Evolutionary conservation across 768 basidiomycete genomes (phyloP).

Genomic region (Cystofilobasidium macerans): DNA sequence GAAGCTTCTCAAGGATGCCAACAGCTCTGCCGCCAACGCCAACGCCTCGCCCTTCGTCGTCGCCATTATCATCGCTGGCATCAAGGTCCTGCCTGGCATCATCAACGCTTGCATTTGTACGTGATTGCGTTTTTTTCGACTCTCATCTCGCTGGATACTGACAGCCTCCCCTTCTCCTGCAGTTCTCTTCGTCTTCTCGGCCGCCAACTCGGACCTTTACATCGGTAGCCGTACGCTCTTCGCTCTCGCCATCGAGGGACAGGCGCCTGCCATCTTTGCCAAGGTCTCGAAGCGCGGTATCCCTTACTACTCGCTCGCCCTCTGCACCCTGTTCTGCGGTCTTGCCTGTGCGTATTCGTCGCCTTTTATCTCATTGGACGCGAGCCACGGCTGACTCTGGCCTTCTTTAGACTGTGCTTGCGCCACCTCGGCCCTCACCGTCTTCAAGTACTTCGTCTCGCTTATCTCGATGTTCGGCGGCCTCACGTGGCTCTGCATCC

Average conservation of each 20-base stretch:
- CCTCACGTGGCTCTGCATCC: constrained; percentile 41
- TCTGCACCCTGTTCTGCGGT: constrained; percentile 49
- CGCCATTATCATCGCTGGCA: constrained; percentile 31
- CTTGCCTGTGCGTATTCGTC: constrained; percentile 41
- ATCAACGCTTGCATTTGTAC: constrained; percentile 41
- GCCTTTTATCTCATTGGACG: no score
- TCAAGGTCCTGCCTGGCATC: constrained; percentile 28
- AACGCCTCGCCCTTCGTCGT: constrained; percentile 60
- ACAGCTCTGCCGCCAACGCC: constrained; percentile 42
- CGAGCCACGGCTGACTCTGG: no score
- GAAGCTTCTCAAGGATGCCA: constrained; percentile 31
- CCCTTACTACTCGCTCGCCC: constrained; percentile 42
- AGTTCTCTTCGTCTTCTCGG: constrained; percentile 48
- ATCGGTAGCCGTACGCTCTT: constrained; percentile 35
- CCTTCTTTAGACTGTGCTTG: background rate
- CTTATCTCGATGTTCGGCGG: constrained; percentile 22
- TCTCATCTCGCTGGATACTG: no score
- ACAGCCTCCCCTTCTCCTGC: constrained; percentile 41
- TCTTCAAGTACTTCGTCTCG: constrained; percentile 27
- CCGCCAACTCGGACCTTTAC: constrained; percentile 55
- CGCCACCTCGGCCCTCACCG: constrained; percentile 12
- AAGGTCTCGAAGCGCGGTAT: constrained; percentile 30
- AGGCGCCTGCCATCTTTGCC: constrained; percentile 30
- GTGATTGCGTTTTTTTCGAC: constrained; percentile 2
- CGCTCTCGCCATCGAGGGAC: constrained; percentile 30